Evolutionary conservation across 352 stramenopile species (phyloP).

Genomic region (Aphanomyces astaci): DNA sequence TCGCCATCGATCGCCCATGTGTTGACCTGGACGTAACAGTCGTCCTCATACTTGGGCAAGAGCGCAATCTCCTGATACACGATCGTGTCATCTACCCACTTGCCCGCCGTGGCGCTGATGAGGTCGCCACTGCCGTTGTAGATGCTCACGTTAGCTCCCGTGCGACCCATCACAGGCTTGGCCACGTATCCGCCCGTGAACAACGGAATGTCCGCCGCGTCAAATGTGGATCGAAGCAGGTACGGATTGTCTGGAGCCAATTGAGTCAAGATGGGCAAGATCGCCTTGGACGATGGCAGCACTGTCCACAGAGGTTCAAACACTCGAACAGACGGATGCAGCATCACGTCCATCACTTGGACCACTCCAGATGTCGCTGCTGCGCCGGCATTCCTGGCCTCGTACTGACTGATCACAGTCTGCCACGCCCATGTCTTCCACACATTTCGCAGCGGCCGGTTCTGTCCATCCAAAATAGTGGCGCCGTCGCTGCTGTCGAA

Average conservation of each 20-base stretch:
- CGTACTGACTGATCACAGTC: constrained; percentile 21
- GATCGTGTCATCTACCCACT: constrained; percentile 21
- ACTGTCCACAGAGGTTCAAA: constrained; percentile 23
- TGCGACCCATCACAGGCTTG: constrained; percentile 22
- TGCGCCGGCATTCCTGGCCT: not conserved
- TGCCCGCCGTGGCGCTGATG: constrained; percentile 21
- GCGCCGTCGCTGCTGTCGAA: not conserved
- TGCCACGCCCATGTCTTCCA: constrained; percentile 25
- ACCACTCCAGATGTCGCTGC: not conserved
- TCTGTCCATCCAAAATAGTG: not conserved
- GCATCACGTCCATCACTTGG: constrained; percentile 22
- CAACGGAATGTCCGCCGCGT: not conserved
- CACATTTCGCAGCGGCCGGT: constrained; percentile 12
- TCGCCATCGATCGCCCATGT: constrained; percentile 22
- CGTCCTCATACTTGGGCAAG: constrained; percentile 19
- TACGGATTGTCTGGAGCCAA: constrained; percentile 16
- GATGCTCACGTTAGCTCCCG: constrained; percentile 19
- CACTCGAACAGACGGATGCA: constrained; percentile 8
- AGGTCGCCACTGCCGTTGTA: constrained; percentile 13
- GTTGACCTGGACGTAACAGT: constrained; percentile 20
- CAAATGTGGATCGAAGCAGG: constrained; percentile 17
- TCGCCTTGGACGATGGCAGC: constrained; percentile 20
- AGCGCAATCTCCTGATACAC: constrained; percentile 24
- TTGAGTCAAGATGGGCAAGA: constrained; percentile 18
- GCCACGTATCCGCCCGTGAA: constrained; percentile 17